phyloP scores from a whole-genome alignment of 2,329 filamentous ascomycete species.

The Raffaelea albimanens region DNA sequence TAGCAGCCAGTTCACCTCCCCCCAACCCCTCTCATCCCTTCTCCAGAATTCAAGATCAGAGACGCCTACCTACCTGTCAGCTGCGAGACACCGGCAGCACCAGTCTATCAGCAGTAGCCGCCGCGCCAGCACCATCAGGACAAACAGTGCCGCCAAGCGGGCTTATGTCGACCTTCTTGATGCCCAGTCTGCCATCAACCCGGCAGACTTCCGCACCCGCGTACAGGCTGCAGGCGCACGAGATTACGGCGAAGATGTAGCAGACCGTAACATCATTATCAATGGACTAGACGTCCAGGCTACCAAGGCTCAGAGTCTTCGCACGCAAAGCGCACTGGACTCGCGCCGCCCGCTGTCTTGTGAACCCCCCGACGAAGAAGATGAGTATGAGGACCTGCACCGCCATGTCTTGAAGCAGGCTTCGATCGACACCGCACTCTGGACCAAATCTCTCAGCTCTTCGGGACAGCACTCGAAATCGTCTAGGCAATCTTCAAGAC shows the following conservation, averaged over 20 bases:
- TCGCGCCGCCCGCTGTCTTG: conserved; percentile 3
- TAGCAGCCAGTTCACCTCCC: too few species aligned
- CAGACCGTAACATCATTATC: conserved; percentile 45
- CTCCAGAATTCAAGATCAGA: too few species aligned
- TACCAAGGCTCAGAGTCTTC: background rate
- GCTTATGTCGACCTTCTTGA: conserved; percentile 46
- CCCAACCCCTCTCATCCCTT: too few species aligned
- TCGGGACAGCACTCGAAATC: conserved; percentile 5
- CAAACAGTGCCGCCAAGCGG: background rate
- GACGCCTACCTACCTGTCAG: too few species aligned
- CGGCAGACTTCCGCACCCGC: conserved; percentile 37
- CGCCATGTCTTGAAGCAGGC: conserved; percentile 11
- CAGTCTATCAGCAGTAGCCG: background rate
- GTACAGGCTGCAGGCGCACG: conserved; percentile 39
- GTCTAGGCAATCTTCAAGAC: background rate
- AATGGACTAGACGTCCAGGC: conserved; percentile 28
- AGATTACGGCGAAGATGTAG: conserved; percentile 56
- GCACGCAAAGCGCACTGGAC: background rate
- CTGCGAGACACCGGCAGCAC: too few species aligned
- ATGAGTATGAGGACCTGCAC: background rate
- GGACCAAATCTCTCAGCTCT: conserved; percentile 14
- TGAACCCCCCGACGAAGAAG: background rate
- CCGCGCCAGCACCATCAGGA: background rate
- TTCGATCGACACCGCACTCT: conserved; percentile 4
- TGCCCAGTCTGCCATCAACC: conserved; percentile 42